Evolutionary conservation across 2,329 filamentous ascomycete species (phyloP), one percentile per base, ranked within the genome.

Genomic region (Pestalotiopsis sp.): DNA sequence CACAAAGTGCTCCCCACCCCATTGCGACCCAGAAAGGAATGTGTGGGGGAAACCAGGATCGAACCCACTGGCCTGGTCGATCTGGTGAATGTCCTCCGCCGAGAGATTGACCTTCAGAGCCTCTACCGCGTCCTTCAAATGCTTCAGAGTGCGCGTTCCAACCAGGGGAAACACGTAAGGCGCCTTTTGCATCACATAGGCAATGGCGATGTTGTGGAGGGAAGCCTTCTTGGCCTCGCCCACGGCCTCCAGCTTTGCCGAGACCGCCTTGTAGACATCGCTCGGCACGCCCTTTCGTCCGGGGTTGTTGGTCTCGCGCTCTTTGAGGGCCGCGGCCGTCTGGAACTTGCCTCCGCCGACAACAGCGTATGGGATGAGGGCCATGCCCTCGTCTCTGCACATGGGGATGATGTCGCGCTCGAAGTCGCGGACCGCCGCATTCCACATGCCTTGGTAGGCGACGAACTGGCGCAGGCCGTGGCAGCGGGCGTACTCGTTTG

Each of bases 381-480:
- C 73, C 85, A 90, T 89, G 7, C 86, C 86, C 70, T 89, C 83
- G 62, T 82, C 80, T 13, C 80, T 79, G 23, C 80, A 83, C 88
- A 90, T 89, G 14, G 86, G 87, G 17, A 90, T 80, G 70, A 89
- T 86, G 14, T 89, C 87, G 17, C 86, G 81, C 75, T 89, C 87
- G 49, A 89, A 83, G 75, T 91, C 89, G 4, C 89, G 83, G 25
- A 81, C 73, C 0, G 84, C 82, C 14, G 86, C 86, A 25, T 79
- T 84, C 87, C 87, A 91, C 20, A 78, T 80, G 20, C 89, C 90
- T 78, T 91, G 89, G 77, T 90, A 91, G 58, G 91, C 85, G 52
- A 78, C 81, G 79, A 91, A 91, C 23, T 81, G 85, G 14, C 83
- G 82, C 52, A 90, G 79, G 38, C 85, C 86, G 70, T 90, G 84